A percentile compares a stretch with the other conserved stretches of the same genome.
phyloP scores from a whole-genome alignment of 2,329 filamentous ascomycete genomes.

The Dothideomycetidae sp. region DNA sequence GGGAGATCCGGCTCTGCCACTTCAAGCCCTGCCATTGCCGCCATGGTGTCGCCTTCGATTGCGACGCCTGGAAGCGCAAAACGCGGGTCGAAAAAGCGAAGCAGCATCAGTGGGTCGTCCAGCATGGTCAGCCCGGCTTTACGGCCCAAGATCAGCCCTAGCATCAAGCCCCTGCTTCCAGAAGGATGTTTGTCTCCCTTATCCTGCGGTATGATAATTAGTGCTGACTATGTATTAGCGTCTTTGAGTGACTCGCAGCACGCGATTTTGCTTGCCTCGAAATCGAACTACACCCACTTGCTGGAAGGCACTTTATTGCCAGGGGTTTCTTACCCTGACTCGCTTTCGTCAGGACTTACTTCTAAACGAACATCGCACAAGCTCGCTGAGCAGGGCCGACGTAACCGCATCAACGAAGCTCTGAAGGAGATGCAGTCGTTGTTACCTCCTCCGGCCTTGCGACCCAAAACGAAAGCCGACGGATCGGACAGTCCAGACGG shows the following conservation, averaged over 20 bases:
- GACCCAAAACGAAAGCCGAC: neutral
- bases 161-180: constrained; percentile 79
- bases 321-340: constrained; percentile 68
- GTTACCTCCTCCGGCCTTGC: constrained; percentile 40
- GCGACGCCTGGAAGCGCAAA: constrained; percentile 32
- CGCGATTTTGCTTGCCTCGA: constrained; percentile 70
- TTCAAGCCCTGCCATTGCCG: constrained; percentile 40
- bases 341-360: constrained; percentile 82
- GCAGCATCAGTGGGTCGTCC: constrained; percentile 43
- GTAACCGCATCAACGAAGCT: constrained; percentile 90
- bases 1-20: constrained; percentile 26
- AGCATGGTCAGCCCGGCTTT: constrained; percentile 75
- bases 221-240: constrained; percentile 16
- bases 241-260: constrained; percentile 43
- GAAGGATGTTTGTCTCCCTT: constrained; percentile 40
- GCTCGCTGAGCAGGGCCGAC: constrained; percentile 86
- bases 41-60: constrained; percentile 39
- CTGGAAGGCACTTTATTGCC: constrained; percentile 84
- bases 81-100: constrained; percentile 49
- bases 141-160: constrained; percentile 79
- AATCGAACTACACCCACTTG: constrained; percentile 97
- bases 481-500: constrained; percentile 19
- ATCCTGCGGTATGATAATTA: neutral
- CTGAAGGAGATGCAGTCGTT: constrained; percentile 81
- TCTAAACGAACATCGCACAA: constrained; percentile 97